Conservation (phyloP, 495 filamentous ascomycete genomes). For the Aspergillus haitiensis region DNA sequence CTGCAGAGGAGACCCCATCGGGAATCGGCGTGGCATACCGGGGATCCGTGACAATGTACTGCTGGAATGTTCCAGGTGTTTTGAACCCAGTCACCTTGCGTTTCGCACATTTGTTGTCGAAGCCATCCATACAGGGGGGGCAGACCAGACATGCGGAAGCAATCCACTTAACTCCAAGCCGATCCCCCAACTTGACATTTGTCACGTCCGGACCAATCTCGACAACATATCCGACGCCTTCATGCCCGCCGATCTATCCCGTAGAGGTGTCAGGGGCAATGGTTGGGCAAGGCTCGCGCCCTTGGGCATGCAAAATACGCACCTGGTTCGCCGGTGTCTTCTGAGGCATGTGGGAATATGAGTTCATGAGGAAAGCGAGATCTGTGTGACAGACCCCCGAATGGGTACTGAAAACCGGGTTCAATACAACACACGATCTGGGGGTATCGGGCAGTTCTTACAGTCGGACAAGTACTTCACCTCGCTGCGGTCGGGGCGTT, state of each 20-base stretch:
- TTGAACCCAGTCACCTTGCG: slow-evolving; percentile 54
- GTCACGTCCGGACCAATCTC: slow-evolving; percentile 57
- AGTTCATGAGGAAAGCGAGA: slow-evolving; percentile 58
- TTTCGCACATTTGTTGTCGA: slow-evolving; percentile 57
- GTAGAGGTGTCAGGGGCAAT: slow-evolving; percentile 53
- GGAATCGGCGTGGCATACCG: slow-evolving; percentile 70
- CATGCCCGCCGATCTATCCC: slow-evolving; percentile 67
- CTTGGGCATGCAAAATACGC: too few relatives aligned
- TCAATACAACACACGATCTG: not conserved
- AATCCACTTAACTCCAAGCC: slow-evolving; percentile 61
- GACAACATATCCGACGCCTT: slow-evolving; percentile 59
- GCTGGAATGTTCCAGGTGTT: slow-evolving; percentile 67
- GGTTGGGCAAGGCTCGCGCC: too few relatives aligned
- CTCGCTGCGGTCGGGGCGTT: slow-evolving; percentile 61
- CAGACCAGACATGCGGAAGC: slow-evolving; percentile 49
- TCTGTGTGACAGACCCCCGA: slow-evolving; percentile 72
- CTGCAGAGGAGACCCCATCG: slow-evolving; percentile 53
- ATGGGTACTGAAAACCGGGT: slow-evolving; percentile 51
- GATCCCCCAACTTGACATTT: slow-evolving; percentile 59
- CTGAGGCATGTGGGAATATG: too few relatives aligned
- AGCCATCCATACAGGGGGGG: slow-evolving; percentile 53
- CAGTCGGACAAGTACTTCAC: slow-evolving; percentile 66
- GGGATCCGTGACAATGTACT: slow-evolving; percentile 61
- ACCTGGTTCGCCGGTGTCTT: too few relatives aligned
- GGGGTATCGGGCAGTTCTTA: slow-evolving; percentile 27